Percentiles rank a stretch among this genome's conserved stretches.
These are phyloP conservation scores for Sporothrix globosa DNA, from an alignment of 2,329 filamentous ascomycete genomes.

Conservation along the genomic window DNA sequence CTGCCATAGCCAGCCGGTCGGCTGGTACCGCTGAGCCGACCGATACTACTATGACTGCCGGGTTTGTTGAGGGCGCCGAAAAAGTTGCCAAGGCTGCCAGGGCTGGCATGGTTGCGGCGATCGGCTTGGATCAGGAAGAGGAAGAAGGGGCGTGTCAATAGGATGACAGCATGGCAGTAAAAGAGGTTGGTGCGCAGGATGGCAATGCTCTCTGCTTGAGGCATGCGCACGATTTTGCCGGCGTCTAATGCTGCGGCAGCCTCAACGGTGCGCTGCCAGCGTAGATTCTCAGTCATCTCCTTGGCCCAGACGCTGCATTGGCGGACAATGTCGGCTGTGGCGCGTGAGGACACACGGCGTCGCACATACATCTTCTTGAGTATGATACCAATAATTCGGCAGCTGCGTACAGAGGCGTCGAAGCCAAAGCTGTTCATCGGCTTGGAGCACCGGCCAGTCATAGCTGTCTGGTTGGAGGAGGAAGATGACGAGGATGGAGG, in stretches of 20 bases:
- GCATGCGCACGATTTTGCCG: constrained; percentile 44
- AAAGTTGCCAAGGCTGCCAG: neutral
- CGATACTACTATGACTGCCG: neutral
- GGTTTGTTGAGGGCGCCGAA: neutral
- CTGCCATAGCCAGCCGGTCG: neutral
- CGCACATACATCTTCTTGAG: constrained; percentile 64
- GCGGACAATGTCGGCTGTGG: constrained; percentile 61
- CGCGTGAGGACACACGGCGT: constrained; percentile 59
- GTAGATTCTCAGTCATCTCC: constrained; percentile 52
- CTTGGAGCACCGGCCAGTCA: neutral
- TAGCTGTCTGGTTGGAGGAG: neutral
- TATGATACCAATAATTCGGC: constrained; percentile 60
- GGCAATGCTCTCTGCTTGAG: constrained; percentile 55
- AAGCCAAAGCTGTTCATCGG: constrained; percentile 45
- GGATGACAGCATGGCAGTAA: constrained; percentile 64
- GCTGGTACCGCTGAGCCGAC: neutral
- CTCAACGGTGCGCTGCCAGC: constrained; percentile 47
- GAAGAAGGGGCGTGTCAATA: constrained; percentile 67
- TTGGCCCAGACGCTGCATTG: constrained; percentile 57
- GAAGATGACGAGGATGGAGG: neutral
- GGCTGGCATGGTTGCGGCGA: neutral
- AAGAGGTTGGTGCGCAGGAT: constrained; percentile 66
- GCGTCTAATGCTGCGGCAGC: constrained; percentile 40
- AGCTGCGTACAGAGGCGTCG: constrained; percentile 60
- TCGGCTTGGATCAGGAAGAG: constrained; percentile 55